A percentile compares a stretch with the other conserved stretches of the same genome.
These are phyloP conservation scores for Kodamaea kakaduensis DNA, from an alignment of 805 yeast genomes.

Conservation along the genomic window DNA sequence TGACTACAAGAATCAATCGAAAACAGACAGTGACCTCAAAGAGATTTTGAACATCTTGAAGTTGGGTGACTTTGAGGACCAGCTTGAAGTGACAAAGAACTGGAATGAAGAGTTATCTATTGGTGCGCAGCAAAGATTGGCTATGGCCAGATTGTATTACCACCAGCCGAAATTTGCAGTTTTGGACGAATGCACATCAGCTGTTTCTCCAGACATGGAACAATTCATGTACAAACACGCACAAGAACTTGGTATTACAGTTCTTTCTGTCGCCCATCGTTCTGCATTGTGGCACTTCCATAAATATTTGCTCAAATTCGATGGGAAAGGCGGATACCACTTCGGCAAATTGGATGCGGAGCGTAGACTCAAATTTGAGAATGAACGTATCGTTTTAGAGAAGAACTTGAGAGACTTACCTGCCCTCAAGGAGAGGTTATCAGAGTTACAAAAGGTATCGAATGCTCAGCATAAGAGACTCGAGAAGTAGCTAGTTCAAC, in stretches of 20 bases:
- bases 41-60: conserved; percentile 55
- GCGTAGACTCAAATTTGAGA: conserved; percentile 68
- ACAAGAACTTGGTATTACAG: conserved; percentile 70
- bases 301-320: conserved; percentile 73
- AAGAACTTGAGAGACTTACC: conserved; percentile 68
- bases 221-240: conserved; percentile 85
- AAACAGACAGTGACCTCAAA: conserved; percentile 47
- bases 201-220: conserved; percentile 88
- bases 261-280: conserved; percentile 88
- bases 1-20: conserved; percentile 44
- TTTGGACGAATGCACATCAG: conserved; percentile 92
- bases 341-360: conserved; percentile 66
- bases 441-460: conserved; percentile 55
- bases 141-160: conserved; percentile 88
- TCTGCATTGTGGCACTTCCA: conserved; percentile 93
- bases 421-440: conserved; percentile 59
- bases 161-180: conserved; percentile 93
- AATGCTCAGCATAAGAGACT: conserved; percentile 33
- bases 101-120: conserved; percentile 88
- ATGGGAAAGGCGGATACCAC: conserved; percentile 71
- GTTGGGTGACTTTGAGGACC: conserved; percentile 48
- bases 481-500: background rate
- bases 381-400: conserved; percentile 70
- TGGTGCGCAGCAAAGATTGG: conserved; percentile 91
- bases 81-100: conserved; percentile 54